Evolutionary conservation across 192 early-diverging fungal genomes (phyloP).

Genomic region (Umbelopsis ramanniana): DNA sequence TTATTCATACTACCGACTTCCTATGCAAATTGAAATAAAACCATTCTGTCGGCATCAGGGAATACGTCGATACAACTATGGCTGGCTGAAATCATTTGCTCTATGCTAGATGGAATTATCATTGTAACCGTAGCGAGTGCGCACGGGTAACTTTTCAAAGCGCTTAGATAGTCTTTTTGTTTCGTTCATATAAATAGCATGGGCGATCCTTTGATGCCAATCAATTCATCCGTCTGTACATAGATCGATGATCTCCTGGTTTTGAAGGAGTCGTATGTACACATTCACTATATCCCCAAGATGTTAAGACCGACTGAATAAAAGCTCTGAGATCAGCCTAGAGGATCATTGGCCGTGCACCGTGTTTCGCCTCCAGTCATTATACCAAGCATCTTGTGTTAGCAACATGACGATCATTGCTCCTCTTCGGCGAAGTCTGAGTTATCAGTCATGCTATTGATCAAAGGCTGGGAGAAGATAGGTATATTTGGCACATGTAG

Average conservation of each 20-base stretch:
- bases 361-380: too few relatives aligned
- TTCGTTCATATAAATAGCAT: too few relatives aligned
- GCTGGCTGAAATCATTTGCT: neutral
- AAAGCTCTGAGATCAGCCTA: neutral
- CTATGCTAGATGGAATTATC: too few relatives aligned
- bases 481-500: too few relatives aligned
- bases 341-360: neutral
- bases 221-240: neutral
- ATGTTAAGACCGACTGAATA: neutral
- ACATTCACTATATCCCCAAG: neutral
- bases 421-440: too few relatives aligned
- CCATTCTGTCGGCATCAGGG: neutral
- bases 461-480: too few relatives aligned
- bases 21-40: conserved; percentile 5
- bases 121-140: too few relatives aligned
- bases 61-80: neutral
- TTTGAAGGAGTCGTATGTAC: neutral
- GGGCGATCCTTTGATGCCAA: neutral
- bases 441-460: too few relatives aligned
- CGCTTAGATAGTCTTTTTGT: too few relatives aligned
- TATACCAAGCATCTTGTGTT: too few relatives aligned
- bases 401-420: too few relatives aligned
- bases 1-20: conserved; percentile 4
- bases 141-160: too few relatives aligned
- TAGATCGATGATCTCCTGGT: neutral